Evolutionary conservation across 2,329 filamentous ascomycete genomes (phyloP).

Genomic region (Arthrobotrys conoides): DNA sequence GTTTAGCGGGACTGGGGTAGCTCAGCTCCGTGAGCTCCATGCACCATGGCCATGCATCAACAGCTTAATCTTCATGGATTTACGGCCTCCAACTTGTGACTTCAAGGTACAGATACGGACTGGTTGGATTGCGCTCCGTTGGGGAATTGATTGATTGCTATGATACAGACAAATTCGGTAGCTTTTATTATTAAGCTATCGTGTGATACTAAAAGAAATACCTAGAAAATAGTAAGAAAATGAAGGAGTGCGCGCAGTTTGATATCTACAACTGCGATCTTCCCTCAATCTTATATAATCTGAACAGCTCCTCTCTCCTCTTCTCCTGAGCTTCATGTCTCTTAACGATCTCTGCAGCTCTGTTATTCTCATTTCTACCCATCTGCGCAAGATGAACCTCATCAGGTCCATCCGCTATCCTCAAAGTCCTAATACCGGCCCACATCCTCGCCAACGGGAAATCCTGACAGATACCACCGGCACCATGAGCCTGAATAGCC

Average conservation of each 20-base stretch:
- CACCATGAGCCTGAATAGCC: constrained; percentile 92
- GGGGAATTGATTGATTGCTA: background rate
- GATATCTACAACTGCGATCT: constrained; percentile 64
- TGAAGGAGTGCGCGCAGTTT: background rate
- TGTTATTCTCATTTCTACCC: constrained; percentile 83
- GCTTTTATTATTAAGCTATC: background rate
- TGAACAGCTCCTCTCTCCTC: constrained; percentile 77
- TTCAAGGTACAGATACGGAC: background rate
- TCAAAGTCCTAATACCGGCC: constrained; percentile 83
- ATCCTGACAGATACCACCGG: constrained; percentile 91
- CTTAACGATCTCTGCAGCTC: constrained; percentile 74
- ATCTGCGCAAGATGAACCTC: constrained; percentile 92
- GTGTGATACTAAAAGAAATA: background rate
- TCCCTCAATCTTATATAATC: constrained; percentile 69
- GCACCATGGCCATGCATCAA: background rate
- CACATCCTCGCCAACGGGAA: constrained; percentile 90
- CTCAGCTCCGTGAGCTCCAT: background rate
- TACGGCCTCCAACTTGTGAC: background rate
- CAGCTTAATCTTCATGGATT: background rate
- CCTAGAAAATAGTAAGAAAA: background rate
- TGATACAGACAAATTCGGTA: constrained; percentile 7
- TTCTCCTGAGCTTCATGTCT: constrained; percentile 76
- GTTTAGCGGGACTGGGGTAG: background rate
- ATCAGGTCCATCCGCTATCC: constrained; percentile 92
- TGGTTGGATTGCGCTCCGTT: background rate